These are phyloP conservation scores for Neocallimastix lanati DNA, from an alignment of 192 early-diverging fungal genomes.

Conservation along the genomic window DNA sequence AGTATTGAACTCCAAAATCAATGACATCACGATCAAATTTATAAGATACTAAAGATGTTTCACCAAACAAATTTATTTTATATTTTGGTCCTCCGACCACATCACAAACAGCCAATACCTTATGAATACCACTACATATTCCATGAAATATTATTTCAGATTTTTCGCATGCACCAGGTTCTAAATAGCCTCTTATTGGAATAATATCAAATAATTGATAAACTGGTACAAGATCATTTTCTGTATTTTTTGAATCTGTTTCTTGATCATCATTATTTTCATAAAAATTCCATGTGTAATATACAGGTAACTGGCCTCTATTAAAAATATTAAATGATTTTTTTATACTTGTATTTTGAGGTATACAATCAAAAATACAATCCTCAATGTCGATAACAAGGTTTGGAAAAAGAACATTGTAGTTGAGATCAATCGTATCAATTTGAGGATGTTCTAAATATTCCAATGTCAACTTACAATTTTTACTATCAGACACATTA, in stretches of 20 bases:
- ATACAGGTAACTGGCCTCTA: slow-evolving; percentile 19
- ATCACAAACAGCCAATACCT: slow-evolving; percentile 20
- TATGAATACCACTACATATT: slow-evolving; percentile 10
- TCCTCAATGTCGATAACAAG: slow-evolving; percentile 12
- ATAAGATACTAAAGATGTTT: slow-evolving; percentile 23
- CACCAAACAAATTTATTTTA: slow-evolving; percentile 22
- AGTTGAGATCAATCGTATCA: slow-evolving; percentile 25
- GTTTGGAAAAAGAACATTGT: slow-evolving; percentile 31
- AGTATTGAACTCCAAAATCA: slow-evolving; percentile 25
- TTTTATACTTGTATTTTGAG: slow-evolving; percentile 19
- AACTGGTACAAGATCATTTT: slow-evolving; percentile 6
- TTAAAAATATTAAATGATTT: slow-evolving; percentile 21
- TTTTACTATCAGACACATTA: slow-evolving; percentile 21
- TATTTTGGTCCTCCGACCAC: slow-evolving; percentile 36
- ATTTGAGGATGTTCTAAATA: slow-evolving; percentile 36
- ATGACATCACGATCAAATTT: slow-evolving; percentile 12
- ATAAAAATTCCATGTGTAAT: slow-evolving; percentile 17
- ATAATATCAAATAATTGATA: slow-evolving; percentile 29
- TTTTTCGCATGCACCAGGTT: slow-evolving; percentile 19
- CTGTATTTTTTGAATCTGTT: slow-evolving; percentile 7
- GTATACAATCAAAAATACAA: slow-evolving; percentile 26
- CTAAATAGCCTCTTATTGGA: slow-evolving; percentile 20
- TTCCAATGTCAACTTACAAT: slow-evolving; percentile 20
- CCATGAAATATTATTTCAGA: slow-evolving; percentile 27
- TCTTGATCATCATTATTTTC: slow-evolving; percentile 2